phyloP scores from a whole-genome alignment of 495 filamentous ascomycete genomes.

The Amorphotheca resinae region DNA sequence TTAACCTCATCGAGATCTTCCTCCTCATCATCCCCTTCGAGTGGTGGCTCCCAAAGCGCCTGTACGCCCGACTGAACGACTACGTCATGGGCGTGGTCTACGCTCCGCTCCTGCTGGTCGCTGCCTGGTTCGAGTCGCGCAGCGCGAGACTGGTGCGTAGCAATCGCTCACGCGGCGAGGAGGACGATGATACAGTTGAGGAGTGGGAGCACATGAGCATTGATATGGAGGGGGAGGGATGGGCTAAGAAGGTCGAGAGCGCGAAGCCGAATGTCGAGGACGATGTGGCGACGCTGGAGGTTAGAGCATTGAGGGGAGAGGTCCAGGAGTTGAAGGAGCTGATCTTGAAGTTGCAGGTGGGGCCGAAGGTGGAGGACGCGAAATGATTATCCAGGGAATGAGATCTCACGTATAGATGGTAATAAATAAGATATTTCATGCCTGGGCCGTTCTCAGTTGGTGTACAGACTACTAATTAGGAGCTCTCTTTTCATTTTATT shows the following conservation, averaged over 20 bases:
- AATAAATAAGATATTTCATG: no score
- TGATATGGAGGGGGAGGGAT: slow-evolving; percentile 69
- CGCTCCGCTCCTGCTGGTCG: slow-evolving; percentile 68
- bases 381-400: no score
- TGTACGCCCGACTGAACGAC: slow-evolving; percentile 73
- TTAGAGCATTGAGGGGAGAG: slow-evolving; percentile 55
- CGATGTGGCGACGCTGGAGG: slow-evolving; percentile 54
- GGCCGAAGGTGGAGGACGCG: background rate
- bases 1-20: slow-evolving; percentile 88
- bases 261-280: slow-evolving; percentile 66
- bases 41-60: slow-evolving; percentile 71
- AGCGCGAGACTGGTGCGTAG: slow-evolving; percentile 51
- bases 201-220: slow-evolving; percentile 88
- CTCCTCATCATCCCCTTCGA: slow-evolving; percentile 71
- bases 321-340: slow-evolving; percentile 53
- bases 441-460: no score
- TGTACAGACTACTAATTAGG: no score
- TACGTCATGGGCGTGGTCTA: slow-evolving; percentile 79
- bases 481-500: no score
- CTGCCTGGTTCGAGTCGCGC: slow-evolving; percentile 61
- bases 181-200: slow-evolving; percentile 78
- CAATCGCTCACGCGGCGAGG: slow-evolving; percentile 69
- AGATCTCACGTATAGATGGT: no score
- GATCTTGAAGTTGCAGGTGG: slow-evolving; percentile 25
- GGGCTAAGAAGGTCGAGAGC: slow-evolving; percentile 61